Base-by-base conservation (phyloP, 495 filamentous ascomycete species). In the Delitschia confertaspora region DNA sequence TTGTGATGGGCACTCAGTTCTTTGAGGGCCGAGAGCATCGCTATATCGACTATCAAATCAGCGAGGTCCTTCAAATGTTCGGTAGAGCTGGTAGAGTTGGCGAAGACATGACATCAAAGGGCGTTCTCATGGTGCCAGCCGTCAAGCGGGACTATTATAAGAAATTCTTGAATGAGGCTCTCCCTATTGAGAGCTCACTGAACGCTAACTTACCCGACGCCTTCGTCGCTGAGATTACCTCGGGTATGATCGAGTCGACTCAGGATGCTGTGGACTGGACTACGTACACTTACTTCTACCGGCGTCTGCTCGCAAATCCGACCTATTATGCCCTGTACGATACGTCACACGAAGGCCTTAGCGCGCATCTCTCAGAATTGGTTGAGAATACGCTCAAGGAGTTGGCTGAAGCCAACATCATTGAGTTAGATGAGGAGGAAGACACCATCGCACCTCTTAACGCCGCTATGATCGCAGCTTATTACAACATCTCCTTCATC, bases 1-100 rank as follows among this genome's bases (percentile, higher is more conserved):
- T 96, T 25, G 80, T 95, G 17, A 96, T 96, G 93, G 87, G 86
- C 16, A 99, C 93, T n/a, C 93, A 96, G 57, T 99, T 87, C 64
- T 99, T 88, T 42, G 91, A 99, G 49, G 91, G 91, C 13, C 78
- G 86, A 46, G 93, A 99, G 58, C 91, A 99, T 65, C 82, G 91
- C 16, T 99, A 99, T 64, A 80, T 96, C 49, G 91, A 99, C 64
- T 96, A 96, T 58, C 83, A 88, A 2, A 76, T 96, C 47, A 88
- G 82, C 57, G 91, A 99, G 59, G 73, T 99, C n/a, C 68, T 99
- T n/a, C 93, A 99, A 56, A 99, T 99, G 93, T 95, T 95, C 47
- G 91, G 91, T 53, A 93, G 87, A 60, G 86, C 91, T 19, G 78
- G 83, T 21, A 82, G 87, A 39, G 71, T 85, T 4, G 74, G 79